Percentiles rank a stretch among this genome's conserved stretches.
These are phyloP conservation scores for Thelonectria discophora DNA, from an alignment of 2,329 filamentous ascomycete genomes.

Conservation along the genomic window DNA sequence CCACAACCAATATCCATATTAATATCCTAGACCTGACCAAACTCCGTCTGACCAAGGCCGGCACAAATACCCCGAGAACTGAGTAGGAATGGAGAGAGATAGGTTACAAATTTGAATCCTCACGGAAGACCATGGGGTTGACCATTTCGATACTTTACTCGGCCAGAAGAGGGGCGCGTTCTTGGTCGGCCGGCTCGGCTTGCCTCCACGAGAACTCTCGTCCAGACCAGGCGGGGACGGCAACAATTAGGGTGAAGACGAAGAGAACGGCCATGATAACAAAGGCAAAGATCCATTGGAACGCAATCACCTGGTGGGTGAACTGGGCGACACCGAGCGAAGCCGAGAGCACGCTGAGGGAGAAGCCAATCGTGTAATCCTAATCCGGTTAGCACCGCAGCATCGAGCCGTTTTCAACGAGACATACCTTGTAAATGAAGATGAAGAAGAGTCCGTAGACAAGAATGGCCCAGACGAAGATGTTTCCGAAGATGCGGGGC, in stretches of 20 bases:
- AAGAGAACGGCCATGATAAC: slow-evolving; percentile 81
- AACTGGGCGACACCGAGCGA: slow-evolving; percentile 83
- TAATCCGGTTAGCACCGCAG: slow-evolving; percentile 37
- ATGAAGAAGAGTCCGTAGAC: slow-evolving; percentile 82
- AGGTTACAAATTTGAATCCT: background rate
- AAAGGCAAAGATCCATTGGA: slow-evolving; percentile 95
- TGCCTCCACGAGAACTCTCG: slow-evolving; percentile 62
- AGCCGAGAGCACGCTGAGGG: slow-evolving; percentile 75
- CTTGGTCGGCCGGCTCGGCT: slow-evolving; percentile 56
- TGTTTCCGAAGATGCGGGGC: slow-evolving; percentile 83
- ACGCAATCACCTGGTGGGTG: slow-evolving; percentile 73
- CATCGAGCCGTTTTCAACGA: background rate
- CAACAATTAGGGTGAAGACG: slow-evolving; percentile 71
- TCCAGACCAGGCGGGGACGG: slow-evolving; percentile 70
- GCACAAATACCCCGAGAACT: slow-evolving; percentile 1
- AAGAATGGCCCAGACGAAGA: slow-evolving; percentile 87
- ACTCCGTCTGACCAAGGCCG: slow-evolving; percentile 9
- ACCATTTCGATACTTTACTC: slow-evolving; percentile 49
- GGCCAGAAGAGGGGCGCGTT: slow-evolving; percentile 69
- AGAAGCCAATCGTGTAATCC: slow-evolving; percentile 82
- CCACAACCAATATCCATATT: slow-evolving; percentile 23
- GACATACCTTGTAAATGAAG: slow-evolving; percentile 70
- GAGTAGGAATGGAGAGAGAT: background rate
- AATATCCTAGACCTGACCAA: slow-evolving; percentile 20
- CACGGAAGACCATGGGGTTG: background rate